Conservation (phyloP, 306 rosid genomes). For the Castanea crenata region DNA sequence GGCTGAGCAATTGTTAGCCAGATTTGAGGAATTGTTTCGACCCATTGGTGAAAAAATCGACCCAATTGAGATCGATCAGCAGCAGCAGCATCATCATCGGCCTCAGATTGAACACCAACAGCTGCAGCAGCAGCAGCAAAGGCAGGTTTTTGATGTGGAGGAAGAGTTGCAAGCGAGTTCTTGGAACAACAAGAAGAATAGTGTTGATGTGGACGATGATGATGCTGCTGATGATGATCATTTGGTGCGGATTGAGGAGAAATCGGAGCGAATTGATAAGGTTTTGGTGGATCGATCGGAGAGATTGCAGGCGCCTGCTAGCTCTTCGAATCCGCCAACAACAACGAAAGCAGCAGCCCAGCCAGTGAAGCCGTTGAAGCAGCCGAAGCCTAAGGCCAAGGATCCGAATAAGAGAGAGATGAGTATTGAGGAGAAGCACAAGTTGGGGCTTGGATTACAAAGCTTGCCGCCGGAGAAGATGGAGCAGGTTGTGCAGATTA, state of each 20-base stretch:
- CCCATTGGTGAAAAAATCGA: slow-evolving; percentile 47
- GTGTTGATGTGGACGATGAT: too few species aligned
- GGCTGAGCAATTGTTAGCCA: slow-evolving; percentile 58
- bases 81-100: too few species aligned
- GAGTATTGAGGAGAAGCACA: slow-evolving; percentile 91
- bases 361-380: slow-evolving; percentile 71
- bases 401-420: slow-evolving; percentile 92
- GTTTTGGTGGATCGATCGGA: slow-evolving; percentile 12
- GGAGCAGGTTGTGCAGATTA: slow-evolving; percentile 95
- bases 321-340: slow-evolving; percentile 55
- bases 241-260: slow-evolving; percentile 23
- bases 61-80: slow-evolving; percentile 17
- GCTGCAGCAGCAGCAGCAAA: neutral
- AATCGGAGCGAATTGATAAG: slow-evolving; percentile 14
- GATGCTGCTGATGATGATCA: neutral
- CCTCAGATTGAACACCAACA: slow-evolving; percentile 9
- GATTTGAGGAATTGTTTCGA: slow-evolving; percentile 64
- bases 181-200: slow-evolving; percentile 41
- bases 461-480: slow-evolving; percentile 87
- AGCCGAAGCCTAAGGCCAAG: slow-evolving; percentile 92
- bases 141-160: slow-evolving; percentile 33
- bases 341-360: slow-evolving; percentile 58
- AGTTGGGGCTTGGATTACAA: slow-evolving; percentile 83
- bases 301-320: slow-evolving; percentile 31
- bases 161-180: slow-evolving; percentile 87